These are phyloP conservation scores for Aureobasidium sp. DNA, from an alignment of 2,329 filamentous ascomycete species.

Conservation along the genomic window DNA sequence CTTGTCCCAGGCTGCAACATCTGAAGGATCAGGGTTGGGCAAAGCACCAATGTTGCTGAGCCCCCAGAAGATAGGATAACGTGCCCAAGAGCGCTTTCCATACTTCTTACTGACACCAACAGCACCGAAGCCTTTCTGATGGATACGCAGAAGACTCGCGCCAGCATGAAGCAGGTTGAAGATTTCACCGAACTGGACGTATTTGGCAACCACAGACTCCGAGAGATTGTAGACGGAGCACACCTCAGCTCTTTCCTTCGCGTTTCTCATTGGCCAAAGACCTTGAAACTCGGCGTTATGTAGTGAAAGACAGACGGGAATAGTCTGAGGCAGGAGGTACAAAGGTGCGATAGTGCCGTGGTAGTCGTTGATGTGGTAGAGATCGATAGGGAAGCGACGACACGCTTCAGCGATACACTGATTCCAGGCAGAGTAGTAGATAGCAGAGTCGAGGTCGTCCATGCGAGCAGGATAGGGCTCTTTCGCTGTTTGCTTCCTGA, in stretches of 20 bases:
- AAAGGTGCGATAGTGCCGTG: slow-evolving; percentile 58
- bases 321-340: slow-evolving; percentile 56
- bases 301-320: slow-evolving; percentile 57
- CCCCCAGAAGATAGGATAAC: slow-evolving; percentile 65
- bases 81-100: slow-evolving; percentile 57
- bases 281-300: slow-evolving; percentile 66
- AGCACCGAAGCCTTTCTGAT: slow-evolving; percentile 61
- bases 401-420: slow-evolving; percentile 60
- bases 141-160: slow-evolving; percentile 57
- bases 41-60: slow-evolving; percentile 55
- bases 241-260: slow-evolving; percentile 56
- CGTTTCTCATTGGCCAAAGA: slow-evolving; percentile 59
- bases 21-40: slow-evolving; percentile 59
- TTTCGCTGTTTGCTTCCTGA: slow-evolving; percentile 55
- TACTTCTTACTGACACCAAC: slow-evolving; percentile 64
- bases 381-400: slow-evolving; percentile 54
- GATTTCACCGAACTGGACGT: slow-evolving; percentile 62
- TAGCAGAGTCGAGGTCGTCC: slow-evolving; percentile 61
- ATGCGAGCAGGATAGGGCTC: slow-evolving; percentile 62
- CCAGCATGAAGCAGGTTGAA: slow-evolving; percentile 64
- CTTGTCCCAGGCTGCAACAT: slow-evolving; percentile 55
- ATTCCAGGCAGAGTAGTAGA: slow-evolving; percentile 66
- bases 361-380: slow-evolving; percentile 64
- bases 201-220: slow-evolving; percentile 49
- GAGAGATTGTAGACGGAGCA: slow-evolving; percentile 59